Evolutionary conservation across 345 rosid genomes (phyloP), one percentile per base, ranked within the genome.

Genomic region (Eucalyptus rudis): DNA sequence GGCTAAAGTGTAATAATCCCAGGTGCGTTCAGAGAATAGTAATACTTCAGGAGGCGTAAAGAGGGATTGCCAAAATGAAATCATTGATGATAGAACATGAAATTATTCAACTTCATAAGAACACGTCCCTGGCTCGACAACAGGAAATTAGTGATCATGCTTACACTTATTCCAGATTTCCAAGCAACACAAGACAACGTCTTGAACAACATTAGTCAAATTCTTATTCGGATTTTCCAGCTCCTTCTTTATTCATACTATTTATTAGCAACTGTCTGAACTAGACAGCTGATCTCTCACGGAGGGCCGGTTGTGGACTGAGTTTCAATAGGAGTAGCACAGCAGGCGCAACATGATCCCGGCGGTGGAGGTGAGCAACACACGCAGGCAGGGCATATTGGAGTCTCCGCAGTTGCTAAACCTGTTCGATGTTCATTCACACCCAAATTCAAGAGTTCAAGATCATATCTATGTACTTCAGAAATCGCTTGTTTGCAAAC

Each of bases 351-450:
- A 31, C 95, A 93, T 52, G 20, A 8, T 2, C 90, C 87, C 29
- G 92, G 91, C 22, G 92, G 93, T 7, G 92, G 71, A 50, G 93
- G 91, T 4, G 43, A 9, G 89, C 93, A 91, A 40, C 89, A 71
- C 86, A 88, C 56, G 33, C 89, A 88, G 52, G 89, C 86, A 68
- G 89, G 89, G 44, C 86, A 88, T 71, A 88, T 27, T 15, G 86
- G 66, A 24, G 2, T 0, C 12, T 36, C 2, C 36, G 5, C 15
- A 5, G 11, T 64, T 64, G 36, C 36, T 76, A 76, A 76, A 76
- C 16, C 84, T 76, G 84, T 76, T 76, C 84, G 4, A 20, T 19
- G 49, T 4, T 50, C 81, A 9, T 22, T 45, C 44, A 6, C 83
- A 22, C 15, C 1, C 24, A 76, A 43, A 88, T 45, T 22, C 20